phyloP scores from a whole-genome alignment of 1,284 basidiomycete genomes.

The Naganishia liquefaciens region DNA sequence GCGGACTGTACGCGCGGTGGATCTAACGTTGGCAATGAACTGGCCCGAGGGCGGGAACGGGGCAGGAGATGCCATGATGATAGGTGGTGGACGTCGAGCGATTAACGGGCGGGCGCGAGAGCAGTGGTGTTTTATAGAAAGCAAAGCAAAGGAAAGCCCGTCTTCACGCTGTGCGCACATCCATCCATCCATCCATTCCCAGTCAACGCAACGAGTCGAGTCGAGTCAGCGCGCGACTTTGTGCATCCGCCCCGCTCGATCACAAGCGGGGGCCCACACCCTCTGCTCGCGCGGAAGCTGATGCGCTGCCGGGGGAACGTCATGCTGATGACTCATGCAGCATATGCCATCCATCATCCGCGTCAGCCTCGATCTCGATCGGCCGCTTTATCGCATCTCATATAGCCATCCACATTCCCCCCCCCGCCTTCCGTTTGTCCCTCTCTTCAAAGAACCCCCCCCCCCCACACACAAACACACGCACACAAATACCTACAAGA shows the following conservation, averaged over 20 bases:
- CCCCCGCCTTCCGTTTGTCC: neutral
- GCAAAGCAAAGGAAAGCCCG: no score
- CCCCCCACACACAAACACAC: neutral
- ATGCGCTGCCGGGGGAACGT: no score
- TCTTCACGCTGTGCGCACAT: no score
- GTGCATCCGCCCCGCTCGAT: no score
- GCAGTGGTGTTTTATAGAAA: no score
- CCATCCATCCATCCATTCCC: no score
- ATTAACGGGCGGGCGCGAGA: no score
- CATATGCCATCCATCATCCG: neutral
- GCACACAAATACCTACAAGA: neutral
- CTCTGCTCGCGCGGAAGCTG: no score
- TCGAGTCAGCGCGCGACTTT: no score
- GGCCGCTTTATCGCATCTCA: neutral
- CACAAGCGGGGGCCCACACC: no score
- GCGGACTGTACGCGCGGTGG: conserved; percentile 8
- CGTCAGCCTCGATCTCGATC: conserved; percentile 6
- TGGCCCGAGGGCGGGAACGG: conserved; percentile 10
- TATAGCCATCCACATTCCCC: neutral
- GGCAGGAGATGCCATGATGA: neutral
- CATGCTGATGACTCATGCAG: neutral
- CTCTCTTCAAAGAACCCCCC: neutral
- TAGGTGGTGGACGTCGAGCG: neutral
- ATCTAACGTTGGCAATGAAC: conserved; percentile 29
- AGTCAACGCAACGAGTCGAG: no score